These are phyloP conservation scores for Saturnispora besseyi DNA, from an alignment of 805 yeast species.

Conservation along the genomic window DNA sequence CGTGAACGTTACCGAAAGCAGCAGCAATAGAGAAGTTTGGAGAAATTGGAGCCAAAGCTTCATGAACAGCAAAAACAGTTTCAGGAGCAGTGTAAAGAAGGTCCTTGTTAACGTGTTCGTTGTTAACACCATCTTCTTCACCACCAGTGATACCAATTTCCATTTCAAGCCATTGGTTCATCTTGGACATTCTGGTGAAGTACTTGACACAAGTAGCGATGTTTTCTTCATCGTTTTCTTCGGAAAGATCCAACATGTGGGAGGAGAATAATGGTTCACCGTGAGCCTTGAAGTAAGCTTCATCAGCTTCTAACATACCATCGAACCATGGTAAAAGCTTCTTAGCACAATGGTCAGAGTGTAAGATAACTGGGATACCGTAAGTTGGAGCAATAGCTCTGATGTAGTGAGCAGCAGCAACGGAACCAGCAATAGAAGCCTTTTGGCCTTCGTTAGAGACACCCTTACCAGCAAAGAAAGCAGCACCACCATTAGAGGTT, in stretches of 20 bases:
- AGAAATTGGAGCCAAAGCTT: constrained; percentile 82
- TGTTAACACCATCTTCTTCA: constrained; percentile 99
- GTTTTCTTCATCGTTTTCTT: constrained; percentile 94
- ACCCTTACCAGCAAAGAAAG: constrained; percentile 99
- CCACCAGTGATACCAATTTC: constrained; percentile 99
- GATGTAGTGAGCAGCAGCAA: constrained; percentile 97
- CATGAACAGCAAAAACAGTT: constrained; percentile 85
- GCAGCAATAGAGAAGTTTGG: constrained; percentile 99
- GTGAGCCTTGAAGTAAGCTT: constrained; percentile 74
- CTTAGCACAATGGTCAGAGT: constrained; percentile 98
- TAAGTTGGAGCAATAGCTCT: constrained; percentile 93
- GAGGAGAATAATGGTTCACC: constrained; percentile 98
- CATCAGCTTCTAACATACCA: constrained; percentile 96
- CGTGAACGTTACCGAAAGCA: constrained; percentile 98
- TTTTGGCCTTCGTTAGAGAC: constrained; percentile 85
- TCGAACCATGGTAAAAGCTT: constrained; percentile 98
- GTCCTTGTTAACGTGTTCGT: constrained; percentile 84
- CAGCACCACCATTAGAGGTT: constrained; percentile 99
- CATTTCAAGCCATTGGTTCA: constrained; percentile 98
- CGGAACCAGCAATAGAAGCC: constrained; percentile 89
- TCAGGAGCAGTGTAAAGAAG: constrained; percentile 90
- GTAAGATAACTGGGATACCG: constrained; percentile 94
- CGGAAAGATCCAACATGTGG: constrained; percentile 97
- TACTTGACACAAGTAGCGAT: constrained; percentile 89
- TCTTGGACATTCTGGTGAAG: constrained; percentile 87